Conservation (phyloP, 192 early-diverging fungal genomes). For the Entophlyctis luteolus region DNA sequence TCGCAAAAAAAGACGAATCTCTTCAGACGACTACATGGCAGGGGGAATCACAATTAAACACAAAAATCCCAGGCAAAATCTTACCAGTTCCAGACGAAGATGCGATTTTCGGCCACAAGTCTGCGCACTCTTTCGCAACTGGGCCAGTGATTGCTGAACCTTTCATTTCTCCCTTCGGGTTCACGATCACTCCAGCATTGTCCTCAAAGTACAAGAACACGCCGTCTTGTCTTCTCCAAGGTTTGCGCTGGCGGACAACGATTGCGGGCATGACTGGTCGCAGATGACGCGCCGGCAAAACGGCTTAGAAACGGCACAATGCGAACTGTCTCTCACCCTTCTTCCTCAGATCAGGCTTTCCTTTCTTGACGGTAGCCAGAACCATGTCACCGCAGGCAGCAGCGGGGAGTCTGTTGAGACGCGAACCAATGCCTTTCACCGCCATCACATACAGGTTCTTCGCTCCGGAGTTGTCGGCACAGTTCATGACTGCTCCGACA, state of each 20-base stretch:
- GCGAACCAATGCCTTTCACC: constrained; percentile 91
- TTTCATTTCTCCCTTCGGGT: constrained; percentile 99
- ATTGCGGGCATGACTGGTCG: constrained; percentile 95
- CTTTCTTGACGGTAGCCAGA: constrained; percentile 99
- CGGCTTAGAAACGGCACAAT: neutral
- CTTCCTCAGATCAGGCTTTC: constrained; percentile 99
- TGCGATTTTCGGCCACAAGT: constrained; percentile 99
- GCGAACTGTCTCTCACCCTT: constrained; percentile 65
- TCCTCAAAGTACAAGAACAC: constrained; percentile 63
- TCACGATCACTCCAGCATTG: constrained; percentile 99
- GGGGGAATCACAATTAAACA: too few relatives aligned
- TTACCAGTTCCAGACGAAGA: constrained; percentile 53
- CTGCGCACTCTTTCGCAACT: constrained; percentile 99
- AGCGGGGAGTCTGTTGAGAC: constrained; percentile 95
- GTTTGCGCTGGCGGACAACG: constrained; percentile 98
- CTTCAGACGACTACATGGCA: too few relatives aligned
- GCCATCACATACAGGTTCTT: constrained; percentile 99
- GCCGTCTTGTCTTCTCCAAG: constrained; percentile 98
- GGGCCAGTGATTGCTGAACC: constrained; percentile 99
- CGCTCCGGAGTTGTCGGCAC: constrained; percentile 99
- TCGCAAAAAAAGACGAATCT: too few relatives aligned
- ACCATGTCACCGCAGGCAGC: constrained; percentile 99
- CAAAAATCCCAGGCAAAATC: too few relatives aligned
- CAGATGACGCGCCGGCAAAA: constrained; percentile 3
- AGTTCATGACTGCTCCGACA: constrained; percentile 97